A percentile compares a stretch with the other conserved stretches of the same genome.
phyloP scores from a whole-genome alignment of 2,329 filamentous ascomycete genomes.

The Graphium sp. region DNA sequence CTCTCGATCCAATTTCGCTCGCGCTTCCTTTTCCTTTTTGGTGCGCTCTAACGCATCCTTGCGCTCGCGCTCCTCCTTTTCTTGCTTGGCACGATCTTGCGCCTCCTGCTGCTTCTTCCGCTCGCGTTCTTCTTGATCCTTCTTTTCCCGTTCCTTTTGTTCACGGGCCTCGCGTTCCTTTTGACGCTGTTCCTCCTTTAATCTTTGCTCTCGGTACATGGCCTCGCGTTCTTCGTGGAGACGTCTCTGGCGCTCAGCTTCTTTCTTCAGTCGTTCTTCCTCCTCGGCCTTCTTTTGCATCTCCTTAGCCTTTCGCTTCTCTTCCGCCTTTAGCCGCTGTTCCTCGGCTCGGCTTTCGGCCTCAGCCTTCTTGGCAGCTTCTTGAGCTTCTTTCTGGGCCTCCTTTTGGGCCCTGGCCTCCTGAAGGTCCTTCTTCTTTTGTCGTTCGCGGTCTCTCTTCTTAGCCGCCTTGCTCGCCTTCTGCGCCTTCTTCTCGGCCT shows the following conservation, averaged over 20 bases:
- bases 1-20: slow-evolving; percentile 42
- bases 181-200: slow-evolving; percentile 66
- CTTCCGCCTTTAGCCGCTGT: slow-evolving; percentile 65
- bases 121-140: slow-evolving; percentile 43
- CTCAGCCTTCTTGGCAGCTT: slow-evolving; percentile 56
- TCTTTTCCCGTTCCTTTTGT: slow-evolving; percentile 51
- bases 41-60: slow-evolving; percentile 29
- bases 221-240: slow-evolving; percentile 31
- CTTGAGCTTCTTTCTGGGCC: slow-evolving; percentile 76
- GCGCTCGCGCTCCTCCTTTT: slow-evolving; percentile 39
- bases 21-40: slow-evolving; percentile 54
- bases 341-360: slow-evolving; percentile 72
- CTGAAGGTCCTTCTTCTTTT: slow-evolving; percentile 77
- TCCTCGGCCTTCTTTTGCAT: slow-evolving; percentile 81
- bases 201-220: slow-evolving; percentile 61
- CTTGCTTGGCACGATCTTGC: slow-evolving; percentile 40
- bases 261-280: slow-evolving; percentile 70
- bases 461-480: slow-evolving; percentile 89
- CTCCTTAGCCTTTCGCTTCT: slow-evolving; percentile 82
- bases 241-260: slow-evolving; percentile 80
- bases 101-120: slow-evolving; percentile 24
- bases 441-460: slow-evolving; percentile 82
- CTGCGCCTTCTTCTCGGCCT: slow-evolving; percentile 72
- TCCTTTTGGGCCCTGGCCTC: slow-evolving; percentile 82
- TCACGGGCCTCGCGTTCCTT: slow-evolving; percentile 67